These are phyloP conservation scores for Tolypocladium paradoxum DNA, from an alignment of 2,329 filamentous ascomycete species.

Conservation along the genomic window DNA sequence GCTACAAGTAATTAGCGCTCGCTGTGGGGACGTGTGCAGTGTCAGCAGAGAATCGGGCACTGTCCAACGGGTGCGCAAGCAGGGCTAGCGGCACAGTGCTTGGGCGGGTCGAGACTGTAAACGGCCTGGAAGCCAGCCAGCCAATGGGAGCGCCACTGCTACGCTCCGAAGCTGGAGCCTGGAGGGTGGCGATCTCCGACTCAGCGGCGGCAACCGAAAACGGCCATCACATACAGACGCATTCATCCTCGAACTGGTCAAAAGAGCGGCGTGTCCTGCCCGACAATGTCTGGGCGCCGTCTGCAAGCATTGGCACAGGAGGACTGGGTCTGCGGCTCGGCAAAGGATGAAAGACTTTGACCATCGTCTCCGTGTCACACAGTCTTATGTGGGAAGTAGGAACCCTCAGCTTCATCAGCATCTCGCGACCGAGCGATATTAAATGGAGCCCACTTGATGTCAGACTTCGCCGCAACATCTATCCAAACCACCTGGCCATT, in stretches of 20 bases:
- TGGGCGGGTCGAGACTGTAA: not conserved
- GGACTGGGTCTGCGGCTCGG: not conserved
- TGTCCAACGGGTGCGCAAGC: rapidly evolving
- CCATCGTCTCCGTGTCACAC: not conserved
- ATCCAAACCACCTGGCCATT: not conserved
- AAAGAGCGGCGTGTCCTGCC: not conserved
- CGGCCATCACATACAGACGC: not conserved
- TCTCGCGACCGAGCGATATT: not conserved
- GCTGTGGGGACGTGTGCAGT: not conserved
- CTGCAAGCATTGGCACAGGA: not conserved
- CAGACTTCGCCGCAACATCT: not conserved
- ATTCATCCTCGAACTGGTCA: not conserved
- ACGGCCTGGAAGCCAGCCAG: not conserved
- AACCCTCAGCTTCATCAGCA: not conserved
- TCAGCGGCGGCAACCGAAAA: constrained; percentile 3
- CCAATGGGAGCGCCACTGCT: not conserved
- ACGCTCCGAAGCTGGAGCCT: not conserved
- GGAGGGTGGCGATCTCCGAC: constrained; percentile 24
- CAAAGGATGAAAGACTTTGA: not conserved
- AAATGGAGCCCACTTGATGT: not conserved
- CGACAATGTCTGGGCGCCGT: not conserved
- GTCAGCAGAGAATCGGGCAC: not conserved
- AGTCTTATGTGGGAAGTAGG: not conserved
- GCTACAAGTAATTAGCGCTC: not conserved
- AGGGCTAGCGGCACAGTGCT: not conserved